Conservation (phyloP, 805 yeast genomes). For the Schwanniomyces polymorphus region DNA sequence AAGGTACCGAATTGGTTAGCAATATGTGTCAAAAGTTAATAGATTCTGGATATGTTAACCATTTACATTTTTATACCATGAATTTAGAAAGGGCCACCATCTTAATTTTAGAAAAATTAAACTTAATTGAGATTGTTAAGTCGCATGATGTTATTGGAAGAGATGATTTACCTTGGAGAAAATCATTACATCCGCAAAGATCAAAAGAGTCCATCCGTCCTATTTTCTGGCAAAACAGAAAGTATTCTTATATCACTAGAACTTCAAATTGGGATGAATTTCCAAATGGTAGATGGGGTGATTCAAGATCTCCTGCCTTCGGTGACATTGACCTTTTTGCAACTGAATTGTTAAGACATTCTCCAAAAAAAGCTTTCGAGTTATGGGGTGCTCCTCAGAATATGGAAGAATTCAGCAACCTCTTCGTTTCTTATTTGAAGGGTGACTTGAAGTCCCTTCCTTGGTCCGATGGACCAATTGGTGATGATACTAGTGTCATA, state of each 20-base stretch:
- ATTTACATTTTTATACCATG: constrained; percentile 96
- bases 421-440: constrained; percentile 67
- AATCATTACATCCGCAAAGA: constrained; percentile 79
- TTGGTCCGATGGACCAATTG: constrained; percentile 92
- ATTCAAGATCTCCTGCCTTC: constrained; percentile 94
- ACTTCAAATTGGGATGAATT: constrained; percentile 97
- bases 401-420: constrained; percentile 56
- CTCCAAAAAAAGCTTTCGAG: constrained; percentile 74
- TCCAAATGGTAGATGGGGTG: constrained; percentile 99
- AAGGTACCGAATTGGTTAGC: constrained; percentile 78
- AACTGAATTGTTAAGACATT: constrained; percentile 76
- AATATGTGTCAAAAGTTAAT: constrained; percentile 78
- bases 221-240: constrained; percentile 94
- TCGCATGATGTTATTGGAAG: constrained; percentile 41
- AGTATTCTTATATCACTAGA: constrained; percentile 82
- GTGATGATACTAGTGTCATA: constrained; percentile 70
- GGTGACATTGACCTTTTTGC: constrained; percentile 86
- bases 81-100: constrained; percentile 89
- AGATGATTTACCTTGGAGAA: constrained; percentile 79
- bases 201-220: constrained; percentile 85
- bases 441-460: constrained; percentile 79
- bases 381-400: constrained; percentile 84
- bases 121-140: constrained; percentile 48
- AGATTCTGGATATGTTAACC: constrained; percentile 72
- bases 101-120: constrained; percentile 79